A percentile compares a stretch with the other conserved stretches of the same genome.
Evolutionary conservation across 257 asterid species (phyloP).

Genomic region (Nicotiana obtusifolia): DNA sequence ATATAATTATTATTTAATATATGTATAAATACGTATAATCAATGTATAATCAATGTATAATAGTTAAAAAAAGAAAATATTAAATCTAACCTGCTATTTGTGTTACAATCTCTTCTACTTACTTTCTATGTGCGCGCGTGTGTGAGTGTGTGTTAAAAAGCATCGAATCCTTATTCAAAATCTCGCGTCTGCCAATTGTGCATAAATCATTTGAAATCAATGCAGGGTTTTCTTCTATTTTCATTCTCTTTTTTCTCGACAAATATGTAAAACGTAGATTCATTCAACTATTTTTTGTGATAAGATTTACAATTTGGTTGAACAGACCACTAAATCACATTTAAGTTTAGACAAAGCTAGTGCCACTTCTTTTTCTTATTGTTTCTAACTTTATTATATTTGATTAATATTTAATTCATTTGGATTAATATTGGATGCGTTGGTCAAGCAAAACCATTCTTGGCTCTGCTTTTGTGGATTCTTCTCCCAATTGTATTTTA

Average conservation of each 20-base stretch:
- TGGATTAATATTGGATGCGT: not conserved
- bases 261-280: not conserved
- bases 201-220: not conserved
- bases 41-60: too few species aligned
- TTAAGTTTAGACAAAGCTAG: not conserved
- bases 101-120: too few species aligned
- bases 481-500: not conserved
- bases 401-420: not conserved
- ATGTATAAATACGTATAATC: too few species aligned
- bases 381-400: not conserved
- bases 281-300: not conserved
- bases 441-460: not conserved
- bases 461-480: not conserved
- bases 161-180: not conserved
- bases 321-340: constrained; percentile 8
- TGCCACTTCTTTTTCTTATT: not conserved
- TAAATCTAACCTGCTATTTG: too few species aligned
- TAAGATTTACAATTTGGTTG: constrained; percentile 7
- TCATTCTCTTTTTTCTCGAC: not conserved
- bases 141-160: not conserved
- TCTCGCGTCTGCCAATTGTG: not conserved
- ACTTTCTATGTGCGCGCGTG: too few species aligned
- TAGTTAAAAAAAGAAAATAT: too few species aligned
- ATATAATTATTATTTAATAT: too few species aligned
- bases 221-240: not conserved